Conservation (phyloP, 2,329 filamentous ascomycete species). For the Colletotrichum australisinense region DNA sequence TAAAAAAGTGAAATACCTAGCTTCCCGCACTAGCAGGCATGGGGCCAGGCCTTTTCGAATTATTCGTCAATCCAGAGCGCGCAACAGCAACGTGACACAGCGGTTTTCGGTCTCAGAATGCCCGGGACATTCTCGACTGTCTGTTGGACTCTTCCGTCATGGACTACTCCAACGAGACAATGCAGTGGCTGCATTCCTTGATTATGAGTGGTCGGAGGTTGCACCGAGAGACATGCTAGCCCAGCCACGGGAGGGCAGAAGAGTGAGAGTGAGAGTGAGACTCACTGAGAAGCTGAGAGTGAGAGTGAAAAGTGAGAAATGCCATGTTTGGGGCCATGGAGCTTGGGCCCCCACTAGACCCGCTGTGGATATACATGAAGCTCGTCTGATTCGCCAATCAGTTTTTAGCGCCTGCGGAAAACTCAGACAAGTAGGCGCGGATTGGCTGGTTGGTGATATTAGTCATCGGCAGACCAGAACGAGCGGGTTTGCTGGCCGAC, state of each 20-base stretch:
- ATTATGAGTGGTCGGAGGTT: neutral
- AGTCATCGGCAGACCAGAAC: neutral
- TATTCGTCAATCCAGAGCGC: too few relatives aligned
- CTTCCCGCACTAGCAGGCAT: neutral
- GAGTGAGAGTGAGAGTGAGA: neutral
- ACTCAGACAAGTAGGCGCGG: conserved; percentile 17
- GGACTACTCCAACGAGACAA: neutral
- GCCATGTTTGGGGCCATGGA: neutral
- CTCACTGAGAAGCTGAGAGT: neutral
- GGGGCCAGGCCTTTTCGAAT: too few relatives aligned
- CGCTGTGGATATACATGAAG: conserved; percentile 15
- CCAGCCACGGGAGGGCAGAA: neutral
- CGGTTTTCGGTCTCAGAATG: neutral
- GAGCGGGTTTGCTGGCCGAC: neutral
- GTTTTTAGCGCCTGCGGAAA: conserved; percentile 14
- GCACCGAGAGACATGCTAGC: neutral
- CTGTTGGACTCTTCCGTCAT: neutral
- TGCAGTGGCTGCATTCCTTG: neutral
- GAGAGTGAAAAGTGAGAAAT: neutral
- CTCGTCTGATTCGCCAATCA: neutral
- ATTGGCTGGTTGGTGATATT: conserved; percentile 29
- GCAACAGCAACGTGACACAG: too few relatives aligned
- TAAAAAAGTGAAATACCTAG: neutral
- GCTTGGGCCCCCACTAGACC: neutral
- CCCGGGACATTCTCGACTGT: neutral